phyloP scores from a whole-genome alignment of 805 yeast genomes.

The Spathaspora sp. region DNA sequence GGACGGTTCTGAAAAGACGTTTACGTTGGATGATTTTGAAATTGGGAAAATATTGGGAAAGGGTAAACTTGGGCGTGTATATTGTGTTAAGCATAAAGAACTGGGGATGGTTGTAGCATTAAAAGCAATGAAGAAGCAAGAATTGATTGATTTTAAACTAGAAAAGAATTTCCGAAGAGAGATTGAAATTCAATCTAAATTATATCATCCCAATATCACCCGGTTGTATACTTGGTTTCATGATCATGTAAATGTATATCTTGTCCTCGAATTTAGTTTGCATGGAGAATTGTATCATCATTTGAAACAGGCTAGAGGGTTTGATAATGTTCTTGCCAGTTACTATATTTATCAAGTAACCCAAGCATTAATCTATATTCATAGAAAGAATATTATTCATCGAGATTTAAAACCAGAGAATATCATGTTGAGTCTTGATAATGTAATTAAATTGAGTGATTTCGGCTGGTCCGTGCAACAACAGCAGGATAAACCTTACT shows the following conservation, averaged over 20 bases:
- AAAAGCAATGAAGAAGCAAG: conserved; percentile 85
- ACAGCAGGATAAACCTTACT: not conserved
- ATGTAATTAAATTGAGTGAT: conserved; percentile 80
- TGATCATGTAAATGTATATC: conserved; percentile 74
- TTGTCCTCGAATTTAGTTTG: conserved; percentile 79
- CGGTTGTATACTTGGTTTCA: conserved; percentile 81
- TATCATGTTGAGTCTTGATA: conserved; percentile 71
- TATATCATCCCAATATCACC: conserved; percentile 78
- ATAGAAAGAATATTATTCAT: conserved; percentile 77
- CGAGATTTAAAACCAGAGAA: conserved; percentile 95
- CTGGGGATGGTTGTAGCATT: conserved; percentile 84
- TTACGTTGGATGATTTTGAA: conserved; percentile 60
- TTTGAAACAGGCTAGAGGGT: conserved; percentile 61
- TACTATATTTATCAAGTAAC: conserved; percentile 82
- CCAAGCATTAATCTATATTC: conserved; percentile 72
- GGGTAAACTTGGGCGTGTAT: conserved; percentile 92
- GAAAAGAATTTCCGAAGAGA: conserved; percentile 87
- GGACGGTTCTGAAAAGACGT: not conserved
- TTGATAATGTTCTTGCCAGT: conserved; percentile 72
- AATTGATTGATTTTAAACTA: conserved; percentile 67
- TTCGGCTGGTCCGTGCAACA: conserved; percentile 87
- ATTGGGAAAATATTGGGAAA: conserved; percentile 85
- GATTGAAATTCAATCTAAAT: conserved; percentile 80
- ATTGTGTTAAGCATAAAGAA: conserved; percentile 73
- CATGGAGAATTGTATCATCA: conserved; percentile 83